Percentiles rank a stretch among this genome's conserved stretches.
Evolutionary conservation across 805 yeast species (phyloP).

Genomic region (Nakazawaea molendinolei): DNA sequence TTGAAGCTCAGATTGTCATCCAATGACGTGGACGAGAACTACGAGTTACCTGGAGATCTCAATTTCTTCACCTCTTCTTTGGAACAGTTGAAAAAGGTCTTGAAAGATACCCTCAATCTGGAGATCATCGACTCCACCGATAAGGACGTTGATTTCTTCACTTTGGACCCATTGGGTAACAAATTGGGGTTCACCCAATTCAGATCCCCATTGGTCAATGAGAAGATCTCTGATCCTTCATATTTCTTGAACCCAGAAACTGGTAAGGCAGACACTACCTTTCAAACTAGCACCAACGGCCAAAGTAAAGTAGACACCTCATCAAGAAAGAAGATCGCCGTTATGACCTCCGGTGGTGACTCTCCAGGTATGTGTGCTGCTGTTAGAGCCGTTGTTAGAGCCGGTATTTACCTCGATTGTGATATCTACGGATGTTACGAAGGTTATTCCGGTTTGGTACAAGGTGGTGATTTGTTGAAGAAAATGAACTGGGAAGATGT

Average conservation of each 20-base stretch:
- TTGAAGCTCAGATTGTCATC: conserved; percentile 38
- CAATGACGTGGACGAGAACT: conserved; percentile 27
- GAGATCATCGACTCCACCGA: conserved; percentile 14
- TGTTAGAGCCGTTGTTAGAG: conserved; percentile 65
- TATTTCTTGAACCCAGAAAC: conserved; percentile 22
- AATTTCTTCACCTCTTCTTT: conserved; percentile 36
- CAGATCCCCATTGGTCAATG: conserved; percentile 28
- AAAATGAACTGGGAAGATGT: conserved; percentile 92
- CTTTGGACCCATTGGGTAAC: conserved; percentile 64
- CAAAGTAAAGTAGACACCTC: too few relatives aligned
- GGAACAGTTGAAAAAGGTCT: conserved; percentile 15
- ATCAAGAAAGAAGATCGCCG: conserved; percentile 47
- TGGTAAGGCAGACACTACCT: conserved; percentile 17
- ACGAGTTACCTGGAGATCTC: conserved; percentile 28
- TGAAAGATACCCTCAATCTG: conserved; percentile 17
- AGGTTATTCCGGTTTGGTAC: conserved; percentile 69
- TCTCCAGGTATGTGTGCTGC: conserved; percentile 80
- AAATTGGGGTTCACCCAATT: conserved; percentile 47
- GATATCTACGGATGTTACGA: conserved; percentile 63
- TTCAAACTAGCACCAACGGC: not conserved
- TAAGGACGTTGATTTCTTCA: conserved; percentile 22
- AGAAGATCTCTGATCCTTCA: conserved; percentile 26
- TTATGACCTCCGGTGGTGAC: conserved; percentile 80
- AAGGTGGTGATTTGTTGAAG: conserved; percentile 56
- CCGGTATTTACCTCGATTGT: conserved; percentile 60